Base-by-base conservation (phyloP, 768 basidiomycete genomes). In the Daedaleopsis sinensis region DNA sequence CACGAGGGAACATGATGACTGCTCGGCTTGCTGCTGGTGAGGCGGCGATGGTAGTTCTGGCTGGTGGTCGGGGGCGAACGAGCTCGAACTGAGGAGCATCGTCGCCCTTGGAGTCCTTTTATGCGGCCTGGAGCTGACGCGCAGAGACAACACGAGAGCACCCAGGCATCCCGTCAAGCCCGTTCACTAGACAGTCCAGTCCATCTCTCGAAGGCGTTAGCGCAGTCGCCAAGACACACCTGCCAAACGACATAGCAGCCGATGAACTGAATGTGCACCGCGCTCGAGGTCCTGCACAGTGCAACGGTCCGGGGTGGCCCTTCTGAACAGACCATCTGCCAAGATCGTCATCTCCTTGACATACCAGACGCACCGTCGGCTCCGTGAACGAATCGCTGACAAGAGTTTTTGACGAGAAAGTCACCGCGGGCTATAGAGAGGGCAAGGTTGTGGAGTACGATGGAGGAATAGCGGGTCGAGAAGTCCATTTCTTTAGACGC, bases 1-100 rank as follows among this genome's bases (percentile, higher is more conserved):
- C 43, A 24, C 67, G 67, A 27, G 62, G 23, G 53, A 59, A 59
- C 66, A 67, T 64, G 52, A 2, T 15, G 16, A n/a, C 19, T 47
- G 13, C 44, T 53, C 47, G 19, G 47, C 12, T 7, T 63, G 47
- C 35, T 52, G 47, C 21, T 58, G 56, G 48, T 48, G 24, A 24
- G 42, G 53, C 42, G 35, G 48, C 47, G 19, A 21, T 24, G 19
- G 47, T 49, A 49, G 47, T 49, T 49, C 47, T 49, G 13, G 47
- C 47, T 49, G 47, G 27, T 15, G 47, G 47, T 49, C 21, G 23
- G 19, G 24, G 23, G 12, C 19, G 47, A 49, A 23, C 47, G 47
- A 49, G 47, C 47, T 49, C 27, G 47, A 49, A 49, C 47, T 49
- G 47, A 49, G 5, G 47, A 12, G 21, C 10, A 49, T 10, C 19